Base-by-base conservation (phyloP, 2,329 filamentous ascomycete species). In the Aspergillus floridensis region DNA sequence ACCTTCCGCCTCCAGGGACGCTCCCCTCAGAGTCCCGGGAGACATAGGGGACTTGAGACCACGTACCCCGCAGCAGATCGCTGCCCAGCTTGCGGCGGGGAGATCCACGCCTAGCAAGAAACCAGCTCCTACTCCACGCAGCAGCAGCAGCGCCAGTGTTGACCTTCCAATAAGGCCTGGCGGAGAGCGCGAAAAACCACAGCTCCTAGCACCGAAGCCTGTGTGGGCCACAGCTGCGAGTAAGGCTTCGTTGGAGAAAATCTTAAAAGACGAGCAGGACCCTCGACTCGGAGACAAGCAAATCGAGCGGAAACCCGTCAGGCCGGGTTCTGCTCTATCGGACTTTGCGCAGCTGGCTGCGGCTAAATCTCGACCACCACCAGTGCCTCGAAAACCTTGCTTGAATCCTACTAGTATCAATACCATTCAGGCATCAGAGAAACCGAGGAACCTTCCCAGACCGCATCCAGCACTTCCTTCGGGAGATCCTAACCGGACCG, bases 21-120 rank as follows among this genome's bases (percentile, higher is more conserved):
- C 52, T 56, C 58, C 58, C 24, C 55, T 60, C n/a, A 64, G 58
- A 54, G 64, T 57, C 48, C 63, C 59, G 26, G 49, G 53, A 49
- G 58, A 53, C 32, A n/a, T 57, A 16, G 55, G 64, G 8, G 57
- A 64, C 24, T 41, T 64, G 21, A 63, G 66, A 48, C 47, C 60
- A 32, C 66, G 66, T 22, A 65, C 63, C 7, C 60, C 62, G 11
- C 74, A 73, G 52, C 67, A 71, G 41, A 70, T 76, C 50, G 74
- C 75, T 49, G 73, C 75, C 21, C 69, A 71, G 49, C 63, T 75
- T 24, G 74, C 76, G 31, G 71, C 69, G 5, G 67, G 67, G 58
- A 70, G 66, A 59, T 72, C 71, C 32, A 59, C 57, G 11, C 65
- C 65, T 31, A 62, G 60, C 29, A 57, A 55, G 51, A 66, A 66